Evolutionary conservation across 495 filamentous ascomycete species (phyloP), one percentile per base, ranked within the genome.

Genomic region (Neurospora sp.): DNA sequence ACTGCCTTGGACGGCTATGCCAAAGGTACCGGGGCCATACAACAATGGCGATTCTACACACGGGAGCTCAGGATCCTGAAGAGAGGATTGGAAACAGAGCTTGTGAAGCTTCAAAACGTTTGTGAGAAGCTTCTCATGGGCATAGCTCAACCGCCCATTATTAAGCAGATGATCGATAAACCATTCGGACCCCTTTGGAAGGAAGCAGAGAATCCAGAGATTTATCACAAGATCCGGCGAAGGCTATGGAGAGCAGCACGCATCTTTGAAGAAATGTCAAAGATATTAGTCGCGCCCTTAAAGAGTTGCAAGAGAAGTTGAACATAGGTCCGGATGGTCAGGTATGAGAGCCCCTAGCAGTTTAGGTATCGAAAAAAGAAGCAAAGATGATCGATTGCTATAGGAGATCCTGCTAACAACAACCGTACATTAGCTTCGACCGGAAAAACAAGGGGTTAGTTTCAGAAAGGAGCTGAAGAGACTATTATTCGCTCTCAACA

Each of bases 111-210:
- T 4, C 73, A 78, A 48, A 78, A 81, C 42, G 74, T 77, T 7
- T 78, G 71, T 71, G 81, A 85, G 41, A 78, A 78, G 22, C 77
- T 81, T 2, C 71, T 82, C 5, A 59, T 69, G 20, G 79, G 76
- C 5, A 71, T 82, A 2, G 77, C 77, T 7, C 74, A 77, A 0
- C 72, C 71, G 7, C 35, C 71, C 5, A 20, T 74, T 37, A 74
- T 82, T 7, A 75, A 78, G 39, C 48, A 53, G 16, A 78, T 82
- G 77, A 72, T 81, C 44, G 65, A 73, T 11, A 42, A 77, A 37
- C 80, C 80, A 16, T 69, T 72, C 14, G 77, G 79, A 2, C 44
- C n/a, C 11, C 39, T 76, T 3, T 77, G 78, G 73, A 68, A 46
- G 22, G 73, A 78, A 5, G 44, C 75, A 11, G 20, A n/a, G 5